These are phyloP conservation scores for Blastosporella zonata DNA, from an alignment of 1,284 basidiomycete species.

Conservation along the genomic window DNA sequence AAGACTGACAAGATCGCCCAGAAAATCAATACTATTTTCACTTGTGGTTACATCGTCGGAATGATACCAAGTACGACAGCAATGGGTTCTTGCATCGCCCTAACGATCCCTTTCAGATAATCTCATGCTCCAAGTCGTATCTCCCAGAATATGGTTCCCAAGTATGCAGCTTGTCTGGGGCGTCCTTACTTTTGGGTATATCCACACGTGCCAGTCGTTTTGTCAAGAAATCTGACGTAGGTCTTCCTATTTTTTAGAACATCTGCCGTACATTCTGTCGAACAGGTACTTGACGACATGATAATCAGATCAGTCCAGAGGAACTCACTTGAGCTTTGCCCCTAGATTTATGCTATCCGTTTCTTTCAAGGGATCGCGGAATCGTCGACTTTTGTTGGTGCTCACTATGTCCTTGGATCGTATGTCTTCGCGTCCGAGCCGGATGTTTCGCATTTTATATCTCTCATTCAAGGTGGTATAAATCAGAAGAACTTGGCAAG, in stretches of 20 bases:
- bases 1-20: conserved; percentile 23
- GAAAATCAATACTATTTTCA: conserved; percentile 73
- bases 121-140: conserved; percentile 57
- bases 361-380: conserved; percentile 76
- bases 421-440: conserved; percentile 26
- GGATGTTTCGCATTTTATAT: neutral
- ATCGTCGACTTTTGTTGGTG: conserved; percentile 73
- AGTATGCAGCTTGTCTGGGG: conserved; percentile 66
- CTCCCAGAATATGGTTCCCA: conserved; percentile 66
- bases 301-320: conserved; percentile 16
- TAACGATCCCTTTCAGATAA: conserved; percentile 42
- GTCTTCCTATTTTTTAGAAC: conserved; percentile 36
- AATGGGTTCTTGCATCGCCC: neutral
- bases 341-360: conserved; percentile 65
- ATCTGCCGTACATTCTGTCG: conserved; percentile 51
- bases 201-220: too few species aligned
- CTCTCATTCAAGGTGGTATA: conserved; percentile 56
- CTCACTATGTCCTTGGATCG: conserved; percentile 72
- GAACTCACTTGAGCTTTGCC: neutral
- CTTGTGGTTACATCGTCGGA: conserved; percentile 68
- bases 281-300: conserved; percentile 41
- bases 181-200: conserved; percentile 59
- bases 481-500: conserved; percentile 64
- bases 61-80: conserved; percentile 65
- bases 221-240: neutral